phyloP scores from a whole-genome alignment of 1,139 yeast genomes.

The Eremothecium coryli region DNA sequence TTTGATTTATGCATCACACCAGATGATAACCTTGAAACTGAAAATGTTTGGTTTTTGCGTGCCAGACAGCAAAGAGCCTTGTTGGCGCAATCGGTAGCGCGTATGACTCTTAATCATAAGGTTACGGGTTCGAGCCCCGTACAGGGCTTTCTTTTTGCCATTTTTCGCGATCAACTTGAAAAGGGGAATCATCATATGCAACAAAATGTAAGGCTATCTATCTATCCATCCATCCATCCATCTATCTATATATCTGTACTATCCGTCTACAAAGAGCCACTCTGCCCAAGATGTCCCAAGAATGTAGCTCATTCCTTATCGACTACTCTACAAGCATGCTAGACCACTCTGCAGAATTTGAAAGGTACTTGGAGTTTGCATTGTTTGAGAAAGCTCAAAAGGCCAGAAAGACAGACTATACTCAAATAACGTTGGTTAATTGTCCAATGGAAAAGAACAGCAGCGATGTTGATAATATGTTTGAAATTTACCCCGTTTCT shows the following conservation, averaged over 20 bases:
- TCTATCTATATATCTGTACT: no score
- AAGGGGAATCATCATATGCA: neutral
- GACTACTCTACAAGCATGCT: conserved; percentile 21
- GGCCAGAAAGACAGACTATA: conserved; percentile 27
- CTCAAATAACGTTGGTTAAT: conserved; percentile 25
- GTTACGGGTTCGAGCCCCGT: conserved; percentile 41
- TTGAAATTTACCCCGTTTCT: conserved; percentile 17
- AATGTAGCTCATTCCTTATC: conserved; percentile 15
- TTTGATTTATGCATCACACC: no score
- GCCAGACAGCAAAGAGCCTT: conserved; percentile 31
- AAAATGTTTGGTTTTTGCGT: no score
- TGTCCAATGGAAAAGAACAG: conserved; percentile 20
- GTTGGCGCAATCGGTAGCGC: conserved; percentile 43
- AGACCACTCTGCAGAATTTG: conserved; percentile 10
- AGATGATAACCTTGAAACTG: no score
- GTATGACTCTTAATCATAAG: conserved; percentile 39
- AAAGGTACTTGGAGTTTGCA: conserved; percentile 22
- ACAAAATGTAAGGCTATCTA: no score
- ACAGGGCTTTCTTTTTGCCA: conserved; percentile 33
- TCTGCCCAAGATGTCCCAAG: conserved; percentile 15
- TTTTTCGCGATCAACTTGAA: neutral
- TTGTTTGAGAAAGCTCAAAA: conserved; percentile 22
- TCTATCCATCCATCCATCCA: no score
- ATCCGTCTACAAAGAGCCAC: no score
- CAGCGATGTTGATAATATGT: conserved; percentile 23